Evolutionary conservation across 202 grass and related monocot species (phyloP), one percentile per base, ranked within the genome.

Genomic region (Panicum hallii): DNA sequence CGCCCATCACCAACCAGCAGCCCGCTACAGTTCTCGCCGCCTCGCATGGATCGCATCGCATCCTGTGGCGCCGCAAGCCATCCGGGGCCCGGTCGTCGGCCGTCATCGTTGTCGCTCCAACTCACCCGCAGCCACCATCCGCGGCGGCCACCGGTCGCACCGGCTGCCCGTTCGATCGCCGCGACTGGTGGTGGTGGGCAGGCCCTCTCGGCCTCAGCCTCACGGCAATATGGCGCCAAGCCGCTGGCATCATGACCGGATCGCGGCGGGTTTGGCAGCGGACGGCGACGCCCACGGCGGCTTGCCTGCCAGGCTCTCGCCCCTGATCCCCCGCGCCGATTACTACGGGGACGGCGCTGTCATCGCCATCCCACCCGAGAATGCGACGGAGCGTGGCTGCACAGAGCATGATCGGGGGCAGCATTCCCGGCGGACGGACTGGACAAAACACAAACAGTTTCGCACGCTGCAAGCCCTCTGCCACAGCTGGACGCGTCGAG

Each of bases 201-300:
- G 44, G 36, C 11, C 50, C 50, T 53, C 50, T 53, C 50, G 4
- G 9, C 44, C 14, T 19, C 20, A 11, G 52, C 52, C 55, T 20
- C 54, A 20, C 53, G 53, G 56, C 32, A 23, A 54, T 22, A n/a
- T 62, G 72, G 14, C 55, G 34, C 23, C 45, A 26, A 63, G 9
- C 72, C n/a, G 23, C 6, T 1, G 19, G 34, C 60, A 63, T 78
- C 74, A 79, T 65, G 42, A 67, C 54, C 64, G 13, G 68, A 68
- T 84, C 67, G 61, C 50, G 43, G 26, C 56, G n/a, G 62, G 46
- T 62, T 81, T 14, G 74, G 74, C 82, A 4, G 64, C 20, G 3
- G 88, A 85, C 7, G 54, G 55, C 54, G 88, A 82, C 53, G 81
- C 34, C 58, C 71, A 32, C 16, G 36, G 50, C 70, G 34, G 41